Evolutionary conservation across 2,329 filamentous ascomycete species (phyloP), one percentile per base, ranked within the genome.

Genomic region (Fusarium poae): DNA sequence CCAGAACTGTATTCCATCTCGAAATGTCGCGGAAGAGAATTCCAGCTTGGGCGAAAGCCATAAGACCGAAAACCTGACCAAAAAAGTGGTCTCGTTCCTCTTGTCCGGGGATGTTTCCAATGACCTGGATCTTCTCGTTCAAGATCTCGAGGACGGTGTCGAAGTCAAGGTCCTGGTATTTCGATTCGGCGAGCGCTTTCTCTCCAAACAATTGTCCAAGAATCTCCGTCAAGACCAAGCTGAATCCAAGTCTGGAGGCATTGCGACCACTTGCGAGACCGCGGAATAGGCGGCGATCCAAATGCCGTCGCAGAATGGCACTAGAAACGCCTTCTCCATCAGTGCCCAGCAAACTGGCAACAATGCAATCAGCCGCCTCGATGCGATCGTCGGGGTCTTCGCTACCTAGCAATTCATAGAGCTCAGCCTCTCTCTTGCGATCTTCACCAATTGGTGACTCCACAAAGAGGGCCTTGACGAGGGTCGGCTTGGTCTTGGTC

Each of bases 211-310:
- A 80, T 74, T 95, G 88, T 6, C 87, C 85, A 44, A 97, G 77
- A 11, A 97, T 82, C 79, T 97, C 94, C 0, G 94, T 91, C 70
- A 98, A 82, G 0, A 95, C 95, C 57, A 97, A 85, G 55, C 93
- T 97, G 78, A 97, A 97, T 5, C 96, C 96, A 51, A 96, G 82
- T 27, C 96, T 87, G 20, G 95, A 93, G 15, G 92, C 93, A 81
- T 97, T 97, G 59, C 93, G 90, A 56, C 93, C 91, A 77, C 94
- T 97, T 65, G 94, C 94, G 20, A 98, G 88, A 40, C 96, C 96
- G 56, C 92, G 89, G 77, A 97, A 93, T 37, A 99, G 83, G 27
- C 91, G 86, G 75, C 87, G 87, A 67, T 88, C 86, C 30, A 91
- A 80, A 71, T 91, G 88, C 61, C 87, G 81, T 70, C 84, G 78